These are phyloP conservation scores for Phytophthora citricola DNA, from an alignment of 352 stramenopile species.

Conservation along the genomic window DNA sequence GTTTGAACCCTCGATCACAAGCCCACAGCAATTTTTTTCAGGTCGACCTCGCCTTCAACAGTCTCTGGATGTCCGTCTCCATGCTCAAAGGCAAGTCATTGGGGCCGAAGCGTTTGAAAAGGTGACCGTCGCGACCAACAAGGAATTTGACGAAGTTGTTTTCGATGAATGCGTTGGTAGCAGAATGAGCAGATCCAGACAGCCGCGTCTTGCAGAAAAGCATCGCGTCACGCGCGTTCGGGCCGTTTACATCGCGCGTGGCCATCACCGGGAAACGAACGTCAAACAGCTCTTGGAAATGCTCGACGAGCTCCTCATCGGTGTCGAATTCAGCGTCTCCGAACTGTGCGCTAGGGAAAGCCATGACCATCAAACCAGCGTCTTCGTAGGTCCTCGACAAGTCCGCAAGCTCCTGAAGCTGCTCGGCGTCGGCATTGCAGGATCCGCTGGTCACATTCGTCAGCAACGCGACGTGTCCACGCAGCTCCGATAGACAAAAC, in stretches of 20 bases:
- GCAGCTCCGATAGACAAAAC: slow-evolving; percentile 68
- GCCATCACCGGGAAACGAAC: slow-evolving; percentile 56
- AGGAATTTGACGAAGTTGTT: slow-evolving; percentile 94
- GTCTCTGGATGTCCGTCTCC: slow-evolving; percentile 41
- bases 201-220: slow-evolving; percentile 83
- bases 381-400: slow-evolving; percentile 64
- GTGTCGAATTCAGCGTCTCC: slow-evolving; percentile 67
- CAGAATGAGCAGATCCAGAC: slow-evolving; percentile 39
- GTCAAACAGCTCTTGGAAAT: slow-evolving; percentile 31
- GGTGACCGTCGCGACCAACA: slow-evolving; percentile 77
- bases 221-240: slow-evolving; percentile 75
- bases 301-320: slow-evolving; percentile 29
- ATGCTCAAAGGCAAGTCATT: slow-evolving; percentile 29
- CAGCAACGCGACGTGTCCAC: slow-evolving; percentile 65
- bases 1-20: slow-evolving; percentile 11
- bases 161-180: slow-evolving; percentile 70
- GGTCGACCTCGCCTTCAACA: slow-evolving; percentile 26
- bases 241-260: slow-evolving; percentile 91
- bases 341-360: slow-evolving; percentile 92
- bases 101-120: slow-evolving; percentile 67
- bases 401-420: slow-evolving; percentile 81
- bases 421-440: slow-evolving; percentile 41
- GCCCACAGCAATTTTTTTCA: not conserved
- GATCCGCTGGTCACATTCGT: slow-evolving; percentile 69
- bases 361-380: slow-evolving; percentile 68